A percentile compares a stretch with the other conserved stretches of the same genome.
These are phyloP conservation scores for Dictyostelium intermedium DNA, from an alignment of 78 protist genomes.

Conservation along the genomic window DNA sequence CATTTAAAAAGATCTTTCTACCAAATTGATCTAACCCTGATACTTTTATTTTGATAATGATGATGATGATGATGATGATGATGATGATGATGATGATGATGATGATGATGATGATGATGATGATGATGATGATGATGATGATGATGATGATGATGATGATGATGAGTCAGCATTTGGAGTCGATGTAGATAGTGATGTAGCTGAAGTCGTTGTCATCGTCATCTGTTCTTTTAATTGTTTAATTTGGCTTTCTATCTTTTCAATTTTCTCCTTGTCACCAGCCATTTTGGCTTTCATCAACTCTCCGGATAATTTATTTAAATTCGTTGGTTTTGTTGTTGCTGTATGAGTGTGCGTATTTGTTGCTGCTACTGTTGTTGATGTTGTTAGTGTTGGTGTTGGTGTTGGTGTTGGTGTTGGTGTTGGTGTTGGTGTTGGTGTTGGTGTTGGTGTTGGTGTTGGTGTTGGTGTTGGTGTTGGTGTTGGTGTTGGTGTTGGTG, in stretches of 20 bases:
- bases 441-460: not conserved
- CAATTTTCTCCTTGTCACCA: conserved; percentile 12
- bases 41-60: not conserved
- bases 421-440: not conserved
- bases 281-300: conserved; percentile 56
- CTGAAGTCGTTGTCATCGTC: too few species aligned
- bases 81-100: not conserved
- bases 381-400: not conserved
- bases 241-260: conserved; percentile 34
- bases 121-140: not conserved
- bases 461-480: not conserved
- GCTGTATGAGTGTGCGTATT: not conserved
- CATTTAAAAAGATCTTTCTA: conserved; percentile 55
- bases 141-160: not conserved
- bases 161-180: not conserved
- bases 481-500: not conserved
- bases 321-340: not conserved
- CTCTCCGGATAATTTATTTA: conserved; percentile 58
- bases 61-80: not conserved
- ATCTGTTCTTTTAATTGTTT: conserved; percentile 5
- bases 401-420: not conserved
- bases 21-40: conserved; percentile 75
- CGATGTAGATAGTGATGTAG: too few species aligned
- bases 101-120: not conserved
- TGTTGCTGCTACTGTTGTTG: not conserved